These are phyloP conservation scores for Trametes cinnabarina DNA, from an alignment of 768 basidiomycete genomes.

Conservation along the genomic window DNA sequence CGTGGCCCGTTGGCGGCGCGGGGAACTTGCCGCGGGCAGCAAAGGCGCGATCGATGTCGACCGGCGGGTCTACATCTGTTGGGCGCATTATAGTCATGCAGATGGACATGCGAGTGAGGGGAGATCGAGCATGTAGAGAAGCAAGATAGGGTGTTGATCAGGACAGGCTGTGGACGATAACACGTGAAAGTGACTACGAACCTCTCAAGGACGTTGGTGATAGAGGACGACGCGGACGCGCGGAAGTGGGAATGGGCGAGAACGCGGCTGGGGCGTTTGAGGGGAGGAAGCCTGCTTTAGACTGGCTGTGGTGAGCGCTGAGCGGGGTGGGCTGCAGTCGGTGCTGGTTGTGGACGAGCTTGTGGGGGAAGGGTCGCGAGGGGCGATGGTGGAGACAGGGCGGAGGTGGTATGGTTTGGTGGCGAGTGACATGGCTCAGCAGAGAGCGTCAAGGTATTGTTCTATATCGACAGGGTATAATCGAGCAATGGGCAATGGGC, in stretches of 20 bases:
- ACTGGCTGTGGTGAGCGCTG: constrained; percentile 5
- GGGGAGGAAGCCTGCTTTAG: constrained; percentile 7
- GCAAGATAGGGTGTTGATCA: background rate
- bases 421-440: constrained; percentile 16
- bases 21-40: constrained; percentile 57
- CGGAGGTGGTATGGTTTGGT: constrained; percentile 49
- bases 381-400: constrained; percentile 44
- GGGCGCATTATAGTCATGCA: too few species aligned
- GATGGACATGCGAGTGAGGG: too few species aligned
- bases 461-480: background rate
- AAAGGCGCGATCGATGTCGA: constrained; percentile 41
- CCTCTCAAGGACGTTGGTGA: constrained; percentile 66
- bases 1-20: constrained; percentile 75
- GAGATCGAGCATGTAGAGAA: background rate
- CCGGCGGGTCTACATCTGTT: constrained; percentile 65
- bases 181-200: constrained; percentile 24
- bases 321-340: constrained; percentile 36
- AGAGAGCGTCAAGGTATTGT: background rate
- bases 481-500: background rate
- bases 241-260: constrained; percentile 31
- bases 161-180: background rate
- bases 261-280: constrained; percentile 28
- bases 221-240: constrained; percentile 51
- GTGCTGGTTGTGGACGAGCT: constrained; percentile 45
- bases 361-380: constrained; percentile 55